Percentiles rank a stretch among this genome's conserved stretches.
Conservation (phyloP, 2,329 filamentous ascomycete species). For the Xylaria sp. region DNA sequence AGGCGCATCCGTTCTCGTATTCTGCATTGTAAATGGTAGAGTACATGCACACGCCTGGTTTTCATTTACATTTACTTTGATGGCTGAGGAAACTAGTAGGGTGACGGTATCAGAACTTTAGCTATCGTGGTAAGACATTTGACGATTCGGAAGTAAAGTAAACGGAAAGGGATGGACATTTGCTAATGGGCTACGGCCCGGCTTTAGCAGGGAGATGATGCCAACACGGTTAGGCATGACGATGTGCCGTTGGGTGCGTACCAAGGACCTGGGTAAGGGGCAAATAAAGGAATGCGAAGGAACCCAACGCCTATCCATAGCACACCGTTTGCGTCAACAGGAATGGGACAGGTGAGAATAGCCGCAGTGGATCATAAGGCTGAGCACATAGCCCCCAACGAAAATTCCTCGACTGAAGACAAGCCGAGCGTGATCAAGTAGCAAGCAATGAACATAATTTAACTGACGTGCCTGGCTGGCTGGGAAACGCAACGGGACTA, state of each 20-base stretch:
- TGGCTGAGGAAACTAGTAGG: not conserved
- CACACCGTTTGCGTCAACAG: not conserved
- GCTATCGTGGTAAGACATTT: not conserved
- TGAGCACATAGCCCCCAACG: constrained; percentile 15
- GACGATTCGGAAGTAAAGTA: not conserved
- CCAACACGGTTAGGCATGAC: constrained; percentile 21
- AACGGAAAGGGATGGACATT: constrained; percentile 12
- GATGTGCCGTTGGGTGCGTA: constrained; percentile 22
- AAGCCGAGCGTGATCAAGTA: constrained; percentile 1
- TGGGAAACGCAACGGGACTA: not conserved
- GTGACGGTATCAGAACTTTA: not conserved
- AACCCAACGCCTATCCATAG: not conserved
- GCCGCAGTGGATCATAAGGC: constrained; percentile 21
- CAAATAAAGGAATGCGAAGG: constrained; percentile 13
- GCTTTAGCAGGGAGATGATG: constrained; percentile 17
- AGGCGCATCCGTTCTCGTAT: constrained; percentile 17
- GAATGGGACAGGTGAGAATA: constrained; percentile 10
- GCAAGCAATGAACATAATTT: not conserved
- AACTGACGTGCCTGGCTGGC: not conserved
- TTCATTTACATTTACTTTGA: not conserved
- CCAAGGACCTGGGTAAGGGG: constrained; percentile 16
- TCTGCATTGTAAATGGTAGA: not conserved
- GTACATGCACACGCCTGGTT: not conserved
- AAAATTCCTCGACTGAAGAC: constrained; percentile 3
- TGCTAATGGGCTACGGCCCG: constrained; percentile 26